Percentiles rank a stretch among this genome's conserved stretches.
These are phyloP conservation scores for Hanseniaspora hatyaiensis DNA, from an alignment of 805 yeast genomes.

Conservation along the genomic window DNA sequence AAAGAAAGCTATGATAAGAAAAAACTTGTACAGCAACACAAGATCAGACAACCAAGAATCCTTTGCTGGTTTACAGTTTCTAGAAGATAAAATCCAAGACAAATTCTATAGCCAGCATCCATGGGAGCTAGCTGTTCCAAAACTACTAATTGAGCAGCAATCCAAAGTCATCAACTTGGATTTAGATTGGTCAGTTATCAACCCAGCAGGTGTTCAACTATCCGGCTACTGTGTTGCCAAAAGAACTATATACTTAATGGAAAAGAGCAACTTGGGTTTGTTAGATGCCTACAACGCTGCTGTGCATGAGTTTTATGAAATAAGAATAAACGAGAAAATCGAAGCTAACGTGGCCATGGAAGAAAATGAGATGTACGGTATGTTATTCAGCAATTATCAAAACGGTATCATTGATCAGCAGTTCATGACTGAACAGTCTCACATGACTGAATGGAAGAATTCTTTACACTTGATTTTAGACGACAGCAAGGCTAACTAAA, in stretches of 20 bases:
- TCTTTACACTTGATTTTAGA: conserved; percentile 6
- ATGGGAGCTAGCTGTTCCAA: conserved; percentile 93
- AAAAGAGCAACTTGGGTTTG: conserved; percentile 30
- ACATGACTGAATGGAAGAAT: conserved; percentile 8
- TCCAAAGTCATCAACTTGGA: conserved; percentile 42
- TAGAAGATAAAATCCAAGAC: conserved; percentile 67
- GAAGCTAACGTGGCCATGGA: conserved; percentile 62
- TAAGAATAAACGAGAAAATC: conserved; percentile 74
- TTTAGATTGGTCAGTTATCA: conserved; percentile 68
- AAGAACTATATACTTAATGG: conserved; percentile 48
- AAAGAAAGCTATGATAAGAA: conserved; percentile 9
- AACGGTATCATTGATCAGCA: conserved; percentile 14
- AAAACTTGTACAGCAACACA: not conserved
- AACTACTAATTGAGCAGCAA: conserved; percentile 59
- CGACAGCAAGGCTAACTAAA: not conserved
- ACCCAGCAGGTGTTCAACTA: conserved; percentile 59
- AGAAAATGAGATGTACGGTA: conserved; percentile 78
- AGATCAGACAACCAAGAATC: not conserved
- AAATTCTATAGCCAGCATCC: conserved; percentile 89
- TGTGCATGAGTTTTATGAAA: conserved; percentile 73
- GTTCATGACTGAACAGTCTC: conserved; percentile 42
- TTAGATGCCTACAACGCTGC: conserved; percentile 74
- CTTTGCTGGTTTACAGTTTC: conserved; percentile 22
- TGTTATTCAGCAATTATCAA: conserved; percentile 40
- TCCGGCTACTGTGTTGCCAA: conserved; percentile 87